phyloP scores from a whole-genome alignment of 257 asterid genomes.

The Plantago major region DNA sequence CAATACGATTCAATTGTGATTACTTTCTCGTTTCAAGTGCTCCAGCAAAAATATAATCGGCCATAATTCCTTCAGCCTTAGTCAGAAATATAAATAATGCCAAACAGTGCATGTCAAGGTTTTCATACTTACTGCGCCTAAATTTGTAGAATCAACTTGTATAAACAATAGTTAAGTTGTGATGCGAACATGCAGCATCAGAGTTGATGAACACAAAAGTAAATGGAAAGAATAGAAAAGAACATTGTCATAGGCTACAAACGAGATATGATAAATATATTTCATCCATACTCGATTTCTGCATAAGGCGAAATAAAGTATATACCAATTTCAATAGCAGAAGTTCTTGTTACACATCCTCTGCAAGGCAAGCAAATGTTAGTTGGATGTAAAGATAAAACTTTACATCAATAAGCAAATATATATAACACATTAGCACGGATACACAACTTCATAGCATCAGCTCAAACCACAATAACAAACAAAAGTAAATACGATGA shows the following conservation, averaged over 20 bases:
- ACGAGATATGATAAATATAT: slow-evolving; percentile 4
- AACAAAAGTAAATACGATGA: no score
- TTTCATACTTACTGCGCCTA: not conserved
- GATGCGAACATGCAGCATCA: slow-evolving; percentile 2
- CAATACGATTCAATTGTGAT: not conserved
- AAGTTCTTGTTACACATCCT: slow-evolving; percentile 4
- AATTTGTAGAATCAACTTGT: not conserved
- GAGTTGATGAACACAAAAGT: not conserved
- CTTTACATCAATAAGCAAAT: not conserved
- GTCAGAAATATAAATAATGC: not conserved
- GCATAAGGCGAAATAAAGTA: slow-evolving; percentile 5
- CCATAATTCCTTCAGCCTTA: not conserved
- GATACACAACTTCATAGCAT: no score
- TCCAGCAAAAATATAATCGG: not conserved
- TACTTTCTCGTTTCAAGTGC: not conserved
- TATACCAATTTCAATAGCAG: slow-evolving; percentile 7
- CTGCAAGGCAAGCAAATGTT: slow-evolving; percentile 9
- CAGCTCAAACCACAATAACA: no score
- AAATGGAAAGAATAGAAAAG: not conserved
- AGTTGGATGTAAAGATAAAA: not conserved
- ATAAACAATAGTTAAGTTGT: not conserved
- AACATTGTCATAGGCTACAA: not conserved
- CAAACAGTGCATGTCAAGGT: not conserved
- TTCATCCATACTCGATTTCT: slow-evolving; percentile 10
- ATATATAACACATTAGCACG: not conserved